A percentile compares a stretch with the other conserved stretches of the same genome.
These are phyloP conservation scores for Candida dubliniensis DNA, from an alignment of 1,139 yeast genomes.

Conservation along the genomic window DNA sequence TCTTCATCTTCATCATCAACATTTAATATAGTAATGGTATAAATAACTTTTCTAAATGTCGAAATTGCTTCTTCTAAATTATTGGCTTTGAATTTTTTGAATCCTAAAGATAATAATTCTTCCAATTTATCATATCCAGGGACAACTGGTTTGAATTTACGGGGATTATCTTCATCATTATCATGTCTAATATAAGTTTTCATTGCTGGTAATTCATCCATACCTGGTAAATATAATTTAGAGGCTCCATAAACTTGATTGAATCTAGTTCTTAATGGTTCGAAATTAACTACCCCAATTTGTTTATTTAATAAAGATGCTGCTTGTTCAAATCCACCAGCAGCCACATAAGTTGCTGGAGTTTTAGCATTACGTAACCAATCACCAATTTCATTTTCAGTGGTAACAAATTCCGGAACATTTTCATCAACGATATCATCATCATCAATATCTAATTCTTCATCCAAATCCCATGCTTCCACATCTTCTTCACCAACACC, in stretches of 20 bases:
- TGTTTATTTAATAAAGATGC: constrained; percentile 90
- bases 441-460: constrained; percentile 46
- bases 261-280: constrained; percentile 82
- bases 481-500: constrained; percentile 48
- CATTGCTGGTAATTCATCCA: constrained; percentile 69
- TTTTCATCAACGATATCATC: constrained; percentile 23
- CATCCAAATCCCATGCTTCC: constrained; percentile 59
- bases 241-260: constrained; percentile 79
- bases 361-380: constrained; percentile 92
- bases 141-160: constrained; percentile 59
- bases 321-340: constrained; percentile 96
- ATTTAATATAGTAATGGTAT: constrained; percentile 69
- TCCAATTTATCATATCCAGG: constrained; percentile 78
- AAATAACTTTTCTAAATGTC: constrained; percentile 75
- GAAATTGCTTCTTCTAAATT: constrained; percentile 79
- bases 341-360: constrained; percentile 92
- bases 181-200: constrained; percentile 67
- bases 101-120: constrained; percentile 68
- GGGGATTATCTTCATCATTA: constrained; percentile 57
- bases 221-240: constrained; percentile 72
- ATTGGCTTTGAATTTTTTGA: constrained; percentile 78
- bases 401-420: constrained; percentile 29
- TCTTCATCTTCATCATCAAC: constrained; percentile 77
- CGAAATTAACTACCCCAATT: constrained; percentile 81
- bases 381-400: constrained; percentile 61